A percentile compares a stretch with the other conserved stretches of the same genome.
Evolutionary conservation across 169 alveolate species (phyloP).

Genomic region (Perkinsus marinus): DNA sequence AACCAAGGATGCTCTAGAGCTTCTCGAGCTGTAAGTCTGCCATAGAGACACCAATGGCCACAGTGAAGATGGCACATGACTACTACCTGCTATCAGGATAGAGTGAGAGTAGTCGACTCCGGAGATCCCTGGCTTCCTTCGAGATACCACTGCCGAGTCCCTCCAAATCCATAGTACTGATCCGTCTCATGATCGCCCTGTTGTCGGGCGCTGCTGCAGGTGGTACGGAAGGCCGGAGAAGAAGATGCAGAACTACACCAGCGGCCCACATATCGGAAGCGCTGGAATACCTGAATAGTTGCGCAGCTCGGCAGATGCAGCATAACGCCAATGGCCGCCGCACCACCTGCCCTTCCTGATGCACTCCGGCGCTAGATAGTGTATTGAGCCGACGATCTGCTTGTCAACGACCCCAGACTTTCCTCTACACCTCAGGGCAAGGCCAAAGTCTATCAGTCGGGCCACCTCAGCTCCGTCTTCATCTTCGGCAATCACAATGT

Average conservation of each 20-base stretch:
- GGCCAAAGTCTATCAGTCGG: not conserved
- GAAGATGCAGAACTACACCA: not conserved
- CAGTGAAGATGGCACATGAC: not conserved
- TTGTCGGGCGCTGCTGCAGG: not conserved
- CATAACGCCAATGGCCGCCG: not conserved
- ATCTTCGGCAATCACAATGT: not conserved
- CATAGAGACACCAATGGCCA: not conserved
- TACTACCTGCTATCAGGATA: not conserved
- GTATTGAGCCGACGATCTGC: not conserved
- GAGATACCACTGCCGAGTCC: not conserved
- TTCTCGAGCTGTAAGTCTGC: not conserved
- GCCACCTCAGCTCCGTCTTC: not conserved
- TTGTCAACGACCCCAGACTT: not conserved
- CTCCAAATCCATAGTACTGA: not conserved
- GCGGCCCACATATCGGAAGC: not conserved
- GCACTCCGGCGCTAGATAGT: not conserved
- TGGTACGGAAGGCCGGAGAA: not conserved
- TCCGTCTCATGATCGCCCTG: not conserved
- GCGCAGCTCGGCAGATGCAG: not conserved
- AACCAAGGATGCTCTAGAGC: not conserved
- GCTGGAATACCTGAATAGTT: not conserved
- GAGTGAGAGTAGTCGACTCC: not conserved
- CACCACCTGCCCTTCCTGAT: not conserved
- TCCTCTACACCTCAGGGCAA: not conserved
- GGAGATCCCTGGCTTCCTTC: not conserved